A percentile compares a stretch with the other conserved stretches of the same genome.
phyloP scores from a whole-genome alignment of 805 yeast genomes.

The Kodamaea fukazawae region DNA sequence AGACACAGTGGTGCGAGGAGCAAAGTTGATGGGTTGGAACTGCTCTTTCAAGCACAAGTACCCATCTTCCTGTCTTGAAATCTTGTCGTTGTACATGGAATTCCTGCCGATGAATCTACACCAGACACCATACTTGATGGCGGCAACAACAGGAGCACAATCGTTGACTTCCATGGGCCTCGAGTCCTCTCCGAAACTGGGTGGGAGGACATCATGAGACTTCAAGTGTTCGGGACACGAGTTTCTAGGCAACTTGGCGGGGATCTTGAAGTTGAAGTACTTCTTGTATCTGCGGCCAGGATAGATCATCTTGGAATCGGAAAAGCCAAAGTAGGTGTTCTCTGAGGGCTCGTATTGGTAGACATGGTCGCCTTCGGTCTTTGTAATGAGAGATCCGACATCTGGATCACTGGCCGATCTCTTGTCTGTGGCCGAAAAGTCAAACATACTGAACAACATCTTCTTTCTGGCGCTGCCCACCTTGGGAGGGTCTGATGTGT shows the following conservation, averaged over 20 bases:
- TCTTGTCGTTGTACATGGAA: slow-evolving; percentile 28
- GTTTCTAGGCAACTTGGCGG: slow-evolving; percentile 30
- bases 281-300: slow-evolving; percentile 26
- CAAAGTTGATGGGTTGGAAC: too few species aligned
- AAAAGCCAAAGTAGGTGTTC: slow-evolving; percentile 19
- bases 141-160: slow-evolving; percentile 25
- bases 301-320: slow-evolving; percentile 14
- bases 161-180: slow-evolving; percentile 19
- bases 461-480: too few species aligned
- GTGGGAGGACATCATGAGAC: slow-evolving; percentile 35
- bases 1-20: too few species aligned
- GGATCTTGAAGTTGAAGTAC: slow-evolving; percentile 26
- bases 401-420: slow-evolving; percentile 31
- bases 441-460: slow-evolving; percentile 34
- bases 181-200: slow-evolving; percentile 28
- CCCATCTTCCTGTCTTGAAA: slow-evolving; percentile 32
- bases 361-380: slow-evolving; percentile 1
- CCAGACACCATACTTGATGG: slow-evolving; percentile 31
- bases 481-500: slow-evolving; percentile 9
- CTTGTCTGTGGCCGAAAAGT: slow-evolving; percentile 27
- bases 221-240: slow-evolving; percentile 34
- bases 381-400: slow-evolving; percentile 29
- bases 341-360: slow-evolving; percentile 30
- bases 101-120: slow-evolving; percentile 40
- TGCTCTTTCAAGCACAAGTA: slow-evolving; percentile 30